Base-by-base conservation (phyloP, 192 early-diverging fungal species). In the Coemansia sp. region DNA sequence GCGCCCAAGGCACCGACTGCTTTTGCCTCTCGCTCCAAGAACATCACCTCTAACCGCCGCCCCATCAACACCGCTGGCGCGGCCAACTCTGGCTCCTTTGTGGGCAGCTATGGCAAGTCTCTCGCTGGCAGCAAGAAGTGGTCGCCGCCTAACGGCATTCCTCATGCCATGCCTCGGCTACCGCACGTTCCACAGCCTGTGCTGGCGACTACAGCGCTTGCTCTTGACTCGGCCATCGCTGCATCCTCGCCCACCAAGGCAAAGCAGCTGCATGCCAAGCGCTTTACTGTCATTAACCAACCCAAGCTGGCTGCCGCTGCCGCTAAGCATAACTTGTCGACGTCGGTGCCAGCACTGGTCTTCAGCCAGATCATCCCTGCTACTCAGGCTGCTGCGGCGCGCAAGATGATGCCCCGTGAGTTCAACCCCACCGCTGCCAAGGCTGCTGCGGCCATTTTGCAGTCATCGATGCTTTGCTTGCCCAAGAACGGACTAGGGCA, bases 351-450 rank as follows among this genome's bases (percentile, higher is more conserved):
- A 16, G 80, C 80, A 0, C 68, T 70, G 0, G 74, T 83, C 62
- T 83, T 83, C 24, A 83, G 80, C 76, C 74, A 83, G 76, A 77
- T 83, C 31, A 83, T 83, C 23, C 80, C 80, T 8, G 80, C 80
- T 9, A 77, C 80, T 1, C 74, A 83, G 62, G 80, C 76, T 3
- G 80, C 80, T 9, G 76, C 80, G 9, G 80, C 80, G 28, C 80
- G 72, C 59, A 77, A 83, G 71, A 77, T 77, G 74, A 83, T 83
- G 80, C 80, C 80, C n/a, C 80, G 80, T 33, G 80, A 83, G 71
- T 58, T 69, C 43, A 83, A 83, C 63, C 71, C 39, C 5, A 74
- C 76, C 4, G 75, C 71, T 10, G 75, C 71, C 58, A 77, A 83
- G 72, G 74, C 76, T 0, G 74, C 80, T 6, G 75, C 80, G 1